Conservation (phyloP, 441 rosid genomes). For the Corymbia calophylla region DNA sequence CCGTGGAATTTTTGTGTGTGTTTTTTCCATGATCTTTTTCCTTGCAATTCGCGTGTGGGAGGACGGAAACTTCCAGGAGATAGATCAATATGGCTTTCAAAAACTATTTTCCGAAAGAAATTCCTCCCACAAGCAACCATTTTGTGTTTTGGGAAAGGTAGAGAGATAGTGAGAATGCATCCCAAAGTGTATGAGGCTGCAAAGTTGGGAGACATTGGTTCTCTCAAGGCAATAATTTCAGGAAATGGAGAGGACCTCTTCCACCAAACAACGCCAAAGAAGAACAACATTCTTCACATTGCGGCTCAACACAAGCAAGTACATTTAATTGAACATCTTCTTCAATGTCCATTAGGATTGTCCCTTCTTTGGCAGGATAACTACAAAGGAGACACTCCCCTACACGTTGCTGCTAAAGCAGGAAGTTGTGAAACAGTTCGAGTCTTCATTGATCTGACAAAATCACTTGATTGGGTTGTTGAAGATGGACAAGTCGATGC, state of each 20-base stretch:
- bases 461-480: not conserved
- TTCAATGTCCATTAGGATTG: not conserved
- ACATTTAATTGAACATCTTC: fast-evolving
- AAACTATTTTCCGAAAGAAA: not conserved
- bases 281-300: not conserved
- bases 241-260: not conserved
- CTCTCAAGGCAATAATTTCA: not conserved
- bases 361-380: not conserved
- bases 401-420: not conserved
- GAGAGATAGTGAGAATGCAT: not conserved
- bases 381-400: not conserved
- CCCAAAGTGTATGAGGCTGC: not conserved
- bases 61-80: not conserved
- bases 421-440: fast-evolving
- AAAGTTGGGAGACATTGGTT: fast-evolving
- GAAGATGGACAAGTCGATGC: not conserved
- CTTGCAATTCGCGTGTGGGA: not conserved
- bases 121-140: not conserved
- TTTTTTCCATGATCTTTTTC: not conserved
- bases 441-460: not conserved
- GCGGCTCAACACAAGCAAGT: not conserved
- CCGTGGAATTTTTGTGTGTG: too few relatives aligned
- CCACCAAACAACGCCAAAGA: not conserved
- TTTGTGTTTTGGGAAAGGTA: not conserved
- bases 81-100: not conserved